Base-by-base conservation (phyloP, 2,329 filamentous ascomycete species). In the Botrytis fabae region DNA sequence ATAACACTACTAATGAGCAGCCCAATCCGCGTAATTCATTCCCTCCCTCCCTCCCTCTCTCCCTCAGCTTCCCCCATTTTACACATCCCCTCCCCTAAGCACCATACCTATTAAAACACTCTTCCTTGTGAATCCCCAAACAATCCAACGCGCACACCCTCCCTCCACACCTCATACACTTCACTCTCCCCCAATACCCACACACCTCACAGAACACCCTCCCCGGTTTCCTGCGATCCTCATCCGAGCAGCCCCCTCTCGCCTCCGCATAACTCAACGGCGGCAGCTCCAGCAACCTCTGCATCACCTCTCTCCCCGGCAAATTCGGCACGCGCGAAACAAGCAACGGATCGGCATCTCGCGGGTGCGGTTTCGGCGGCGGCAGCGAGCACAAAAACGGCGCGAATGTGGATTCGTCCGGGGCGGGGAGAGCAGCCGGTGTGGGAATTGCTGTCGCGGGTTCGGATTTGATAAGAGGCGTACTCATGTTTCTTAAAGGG, bases 141-240 rank as follows among this genome's bases (percentile, higher is more conserved):
- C 93, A 95, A 74, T 93, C 90, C 76, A 95, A 81, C 57, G 92
- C 92, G 81, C 93, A 95, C n/a, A 93, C 90, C 78, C 91, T 86
- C 63, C 88, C 88, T n/a, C 92, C 92, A 82, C 93, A 95, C 83
- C 92, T 93, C 81, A 91, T 87, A 83, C 93, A 95, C 81, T 87
- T 88, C 63, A 93, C 90, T 59, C 90, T 85, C 2, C 92, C 93
- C 92, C 93, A 95, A 82, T 94, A 95, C 22, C 93, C 93, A 80
- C 93, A 95, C 46, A 94, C 89, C 80, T 91, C 91, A 82, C 93
- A 95, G 81, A 95, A 95, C 51, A 84, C 83, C 74, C 92, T 85
- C 64, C 84, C 84, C 3, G 91, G 90, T 75, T 89, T 89, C 78
- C 79, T 81, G 57, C 72, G 73, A 74, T 81, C 83, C 54, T 83